phyloP scores from a whole-genome alignment of 768 basidiomycete species.

The Lentinula raphanica region DNA sequence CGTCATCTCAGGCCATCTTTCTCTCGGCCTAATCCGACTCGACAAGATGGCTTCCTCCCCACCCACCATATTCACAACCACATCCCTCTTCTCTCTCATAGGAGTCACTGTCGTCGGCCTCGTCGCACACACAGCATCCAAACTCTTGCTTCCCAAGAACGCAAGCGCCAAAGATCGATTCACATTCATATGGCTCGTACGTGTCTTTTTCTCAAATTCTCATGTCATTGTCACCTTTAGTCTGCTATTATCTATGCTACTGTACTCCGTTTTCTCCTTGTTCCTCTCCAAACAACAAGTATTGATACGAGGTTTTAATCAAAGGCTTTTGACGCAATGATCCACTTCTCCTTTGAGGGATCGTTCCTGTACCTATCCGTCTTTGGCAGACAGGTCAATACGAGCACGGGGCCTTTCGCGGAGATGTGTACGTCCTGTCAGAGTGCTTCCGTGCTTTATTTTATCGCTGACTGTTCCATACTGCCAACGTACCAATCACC shows the following conservation, averaged over 20 bases:
- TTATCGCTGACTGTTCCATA: not conserved
- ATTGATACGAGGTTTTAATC: not conserved
- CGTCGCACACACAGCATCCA: slow-evolving; percentile 48
- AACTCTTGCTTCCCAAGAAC: slow-evolving; percentile 55
- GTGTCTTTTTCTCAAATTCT: slow-evolving; percentile 21
- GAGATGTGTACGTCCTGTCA: slow-evolving; percentile 56
- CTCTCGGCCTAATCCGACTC: not conserved
- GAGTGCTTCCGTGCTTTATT: not conserved
- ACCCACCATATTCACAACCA: slow-evolving; percentile 43
- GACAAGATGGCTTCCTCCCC: slow-evolving; percentile 4
- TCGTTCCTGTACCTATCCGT: slow-evolving; percentile 75
- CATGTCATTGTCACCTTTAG: not conserved
- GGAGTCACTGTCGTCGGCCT: slow-evolving; percentile 50
- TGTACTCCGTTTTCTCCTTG: not conserved
- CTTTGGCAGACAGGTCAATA: slow-evolving; percentile 69
- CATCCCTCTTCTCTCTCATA: slow-evolving; percentile 58
- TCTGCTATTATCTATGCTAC: not conserved
- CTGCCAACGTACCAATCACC: too few species aligned
- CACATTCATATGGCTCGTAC: slow-evolving; percentile 77
- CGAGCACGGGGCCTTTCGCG: slow-evolving; percentile 63
- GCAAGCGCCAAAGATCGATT: slow-evolving; percentile 59
- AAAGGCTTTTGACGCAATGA: slow-evolving; percentile 75
- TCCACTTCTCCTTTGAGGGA: slow-evolving; percentile 76
- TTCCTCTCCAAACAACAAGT: too few species aligned
- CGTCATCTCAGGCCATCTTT: too few species aligned